phyloP scores from a whole-genome alignment of 2,329 filamentous ascomycete species.

The Epichloe amarillans region DNA sequence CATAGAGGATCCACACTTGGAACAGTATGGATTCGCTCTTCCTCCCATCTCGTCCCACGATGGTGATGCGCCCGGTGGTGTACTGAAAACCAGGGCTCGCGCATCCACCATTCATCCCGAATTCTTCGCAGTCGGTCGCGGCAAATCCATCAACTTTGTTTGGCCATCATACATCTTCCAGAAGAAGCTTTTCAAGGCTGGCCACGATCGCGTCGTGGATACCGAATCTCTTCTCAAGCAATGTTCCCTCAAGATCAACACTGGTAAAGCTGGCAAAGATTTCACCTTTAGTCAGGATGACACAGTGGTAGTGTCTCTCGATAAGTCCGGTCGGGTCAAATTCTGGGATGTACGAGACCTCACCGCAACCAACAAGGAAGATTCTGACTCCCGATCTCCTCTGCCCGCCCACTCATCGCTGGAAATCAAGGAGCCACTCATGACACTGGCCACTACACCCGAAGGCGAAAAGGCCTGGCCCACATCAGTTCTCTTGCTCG shows the following conservation, averaged over 20 bases:
- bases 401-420: conserved; percentile 44
- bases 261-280: conserved; percentile 95
- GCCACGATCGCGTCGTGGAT: conserved; percentile 59
- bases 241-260: conserved; percentile 84
- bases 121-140: conserved; percentile 88
- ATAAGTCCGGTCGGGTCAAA: conserved; percentile 91
- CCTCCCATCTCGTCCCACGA: conserved; percentile 77
- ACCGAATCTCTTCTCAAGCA: conserved; percentile 79
- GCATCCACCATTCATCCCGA: conserved; percentile 80
- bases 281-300: conserved; percentile 98
- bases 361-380: conserved; percentile 39
- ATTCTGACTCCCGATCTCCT: conserved; percentile 35
- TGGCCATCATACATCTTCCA: conserved; percentile 52
- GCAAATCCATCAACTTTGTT: conserved; percentile 90
- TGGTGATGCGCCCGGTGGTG: conserved; percentile 80
- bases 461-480: conserved; percentile 92
- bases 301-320: conserved; percentile 81
- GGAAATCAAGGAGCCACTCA: conserved; percentile 73
- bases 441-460: conserved; percentile 76
- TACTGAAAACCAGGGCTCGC: conserved; percentile 89
- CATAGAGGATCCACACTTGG: conserved; percentile 64
- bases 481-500: conserved; percentile 87
- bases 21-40: conserved; percentile 77
- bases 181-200: conserved; percentile 49
- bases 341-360: conserved; percentile 95